phyloP scores from a whole-genome alignment of 2,329 filamentous ascomycete genomes.

The Stachybotrys elegans region DNA sequence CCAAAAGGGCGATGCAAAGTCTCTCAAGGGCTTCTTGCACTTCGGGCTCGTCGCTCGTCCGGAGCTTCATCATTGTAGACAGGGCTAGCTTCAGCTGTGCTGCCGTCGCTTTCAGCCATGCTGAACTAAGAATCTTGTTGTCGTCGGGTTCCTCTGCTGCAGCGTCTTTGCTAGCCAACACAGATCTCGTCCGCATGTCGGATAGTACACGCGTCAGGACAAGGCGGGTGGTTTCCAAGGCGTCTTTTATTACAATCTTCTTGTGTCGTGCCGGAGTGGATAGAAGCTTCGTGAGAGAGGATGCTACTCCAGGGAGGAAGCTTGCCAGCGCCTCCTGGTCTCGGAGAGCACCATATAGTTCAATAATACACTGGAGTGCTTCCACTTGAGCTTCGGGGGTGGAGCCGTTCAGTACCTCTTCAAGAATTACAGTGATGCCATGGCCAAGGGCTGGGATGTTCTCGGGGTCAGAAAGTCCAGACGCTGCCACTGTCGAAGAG shows the following conservation, averaged over 20 bases:
- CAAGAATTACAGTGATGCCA: slow-evolving; percentile 72
- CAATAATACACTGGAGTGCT: slow-evolving; percentile 59
- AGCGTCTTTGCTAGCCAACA: slow-evolving; percentile 29
- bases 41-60: slow-evolving; percentile 62
- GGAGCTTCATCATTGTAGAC: slow-evolving; percentile 69
- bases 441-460: slow-evolving; percentile 78
- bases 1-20: slow-evolving; percentile 70
- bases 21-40: slow-evolving; percentile 63
- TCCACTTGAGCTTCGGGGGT: slow-evolving; percentile 66
- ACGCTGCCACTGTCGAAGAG: slow-evolving; percentile 42
- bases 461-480: slow-evolving; percentile 47
- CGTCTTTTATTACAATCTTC: slow-evolving; percentile 54
- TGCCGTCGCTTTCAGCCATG: slow-evolving; percentile 77
- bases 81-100: slow-evolving; percentile 80
- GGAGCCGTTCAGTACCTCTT: slow-evolving; percentile 60
- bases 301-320: slow-evolving; percentile 85
- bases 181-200: slow-evolving; percentile 49
- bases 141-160: slow-evolving; percentile 8
- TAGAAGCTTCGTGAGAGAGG: slow-evolving; percentile 70
- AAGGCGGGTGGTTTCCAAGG: slow-evolving; percentile 52
- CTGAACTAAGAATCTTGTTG: slow-evolving; percentile 35
- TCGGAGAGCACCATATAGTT: slow-evolving; percentile 58
- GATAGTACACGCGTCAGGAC: slow-evolving; percentile 51
- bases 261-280: slow-evolving; percentile 59
- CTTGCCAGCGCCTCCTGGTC: slow-evolving; percentile 73